These are phyloP conservation scores for Termitomyces bulborhizus DNA, from an alignment of 768 basidiomycete species.

Conservation along the genomic window DNA sequence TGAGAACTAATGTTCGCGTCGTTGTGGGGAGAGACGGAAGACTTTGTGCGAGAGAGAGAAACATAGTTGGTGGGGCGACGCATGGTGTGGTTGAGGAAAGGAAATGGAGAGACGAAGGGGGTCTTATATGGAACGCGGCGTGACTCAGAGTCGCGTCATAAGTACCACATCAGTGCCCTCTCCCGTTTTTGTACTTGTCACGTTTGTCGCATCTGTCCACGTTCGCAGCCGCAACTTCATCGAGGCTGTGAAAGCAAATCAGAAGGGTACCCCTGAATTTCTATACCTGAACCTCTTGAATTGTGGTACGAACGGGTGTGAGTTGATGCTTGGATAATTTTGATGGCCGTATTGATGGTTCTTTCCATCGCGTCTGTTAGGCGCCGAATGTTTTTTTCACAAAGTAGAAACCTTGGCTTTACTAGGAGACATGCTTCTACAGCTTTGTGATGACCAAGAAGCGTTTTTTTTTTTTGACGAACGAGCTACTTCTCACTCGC, in stretches of 20 bases:
- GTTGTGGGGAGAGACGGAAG: not conserved
- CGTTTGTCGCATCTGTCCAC: not conserved
- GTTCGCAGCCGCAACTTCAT: too few relatives aligned
- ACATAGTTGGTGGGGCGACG: conserved; percentile 6
- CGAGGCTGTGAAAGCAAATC: too few relatives aligned
- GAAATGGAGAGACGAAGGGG: not conserved
- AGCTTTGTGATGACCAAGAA: not conserved
- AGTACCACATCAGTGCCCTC: conserved; percentile 9
- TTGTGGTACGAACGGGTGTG: not conserved
- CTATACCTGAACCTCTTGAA: not conserved
- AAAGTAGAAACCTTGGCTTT: not conserved
- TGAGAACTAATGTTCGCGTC: not conserved
- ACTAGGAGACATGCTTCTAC: not conserved
- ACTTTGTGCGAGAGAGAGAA: not conserved
- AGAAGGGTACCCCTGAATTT: too few relatives aligned
- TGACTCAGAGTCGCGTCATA: conserved; percentile 11
- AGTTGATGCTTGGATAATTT: not conserved
- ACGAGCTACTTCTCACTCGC: not conserved
- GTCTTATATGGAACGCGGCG: conserved; percentile 8
- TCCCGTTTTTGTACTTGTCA: conserved; percentile 3
- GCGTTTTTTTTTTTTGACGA: too few relatives aligned
- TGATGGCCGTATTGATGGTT: not conserved
- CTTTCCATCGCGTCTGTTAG: not conserved
- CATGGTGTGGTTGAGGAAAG: conserved; percentile 2
- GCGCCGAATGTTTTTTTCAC: not conserved